Evolutionary conservation across 1,139 yeast genomes (phyloP).

Genomic region (Spathaspora sp.): DNA sequence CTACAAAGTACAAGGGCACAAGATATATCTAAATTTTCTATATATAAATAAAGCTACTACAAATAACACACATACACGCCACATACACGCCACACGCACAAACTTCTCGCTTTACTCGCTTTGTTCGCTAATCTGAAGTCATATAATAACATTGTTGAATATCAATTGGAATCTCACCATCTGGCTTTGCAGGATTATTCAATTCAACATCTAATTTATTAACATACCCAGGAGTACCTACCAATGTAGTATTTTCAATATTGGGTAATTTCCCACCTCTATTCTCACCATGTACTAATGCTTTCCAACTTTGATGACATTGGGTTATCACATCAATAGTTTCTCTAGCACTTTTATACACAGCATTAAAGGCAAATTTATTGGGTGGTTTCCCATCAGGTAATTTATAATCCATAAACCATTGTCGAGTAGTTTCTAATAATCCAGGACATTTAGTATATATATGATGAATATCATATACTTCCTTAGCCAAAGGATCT

Average conservation of each 20-base stretch:
- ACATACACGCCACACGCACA: too few relatives aligned
- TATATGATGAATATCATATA: slow-evolving; percentile 76
- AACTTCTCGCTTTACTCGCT: too few relatives aligned
- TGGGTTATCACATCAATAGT: slow-evolving; percentile 72
- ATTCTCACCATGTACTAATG: slow-evolving; percentile 53
- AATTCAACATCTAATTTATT: slow-evolving; percentile 10
- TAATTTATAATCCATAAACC: slow-evolving; percentile 89
- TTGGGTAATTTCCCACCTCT: slow-evolving; percentile 50
- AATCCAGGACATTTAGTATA: slow-evolving; percentile 76
- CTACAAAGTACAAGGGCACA: too few relatives aligned
- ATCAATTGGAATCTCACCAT: slow-evolving; percentile 27
- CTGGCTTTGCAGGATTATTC: slow-evolving; percentile 20
- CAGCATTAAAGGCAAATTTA: slow-evolving; percentile 82
- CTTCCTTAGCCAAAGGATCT: slow-evolving; percentile 74
- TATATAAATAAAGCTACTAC: too few relatives aligned
- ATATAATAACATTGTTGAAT: slow-evolving; percentile 17
- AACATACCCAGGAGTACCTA: slow-evolving; percentile 42
- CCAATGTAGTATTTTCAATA: slow-evolving; percentile 59
- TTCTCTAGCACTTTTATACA: slow-evolving; percentile 69
- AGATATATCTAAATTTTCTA: too few relatives aligned
- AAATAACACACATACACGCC: too few relatives aligned
- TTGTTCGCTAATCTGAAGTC: slow-evolving; percentile 6
- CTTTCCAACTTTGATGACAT: slow-evolving; percentile 72
- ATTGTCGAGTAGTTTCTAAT: slow-evolving; percentile 77
- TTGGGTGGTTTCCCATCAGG: slow-evolving; percentile 92